Evolutionary conservation across 805 yeast species (phyloP).

Genomic region (Wickerhamiella allomyrinae): DNA sequence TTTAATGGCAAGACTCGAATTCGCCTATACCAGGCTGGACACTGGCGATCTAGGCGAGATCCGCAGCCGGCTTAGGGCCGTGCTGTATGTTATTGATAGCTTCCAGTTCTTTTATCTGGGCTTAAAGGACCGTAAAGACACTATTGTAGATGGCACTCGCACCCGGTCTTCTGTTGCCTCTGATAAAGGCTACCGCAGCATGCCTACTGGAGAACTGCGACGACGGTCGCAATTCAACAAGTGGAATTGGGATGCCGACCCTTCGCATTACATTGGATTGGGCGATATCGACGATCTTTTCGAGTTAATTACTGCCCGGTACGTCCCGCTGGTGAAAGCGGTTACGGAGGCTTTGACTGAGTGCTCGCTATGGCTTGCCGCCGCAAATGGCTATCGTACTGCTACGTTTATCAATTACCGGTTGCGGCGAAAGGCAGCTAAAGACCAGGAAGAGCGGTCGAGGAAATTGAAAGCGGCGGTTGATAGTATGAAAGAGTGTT

Average conservation of each 20-base stretch:
- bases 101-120: slow-evolving; percentile 17
- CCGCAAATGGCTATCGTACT: not conserved
- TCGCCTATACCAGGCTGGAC: slow-evolving; percentile 18
- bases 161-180: not conserved
- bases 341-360: not conserved
- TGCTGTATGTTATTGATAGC: slow-evolving; percentile 15
- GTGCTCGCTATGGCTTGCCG: not conserved
- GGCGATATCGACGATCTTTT: not conserved
- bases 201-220: not conserved
- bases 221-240: not conserved
- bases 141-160: not conserved
- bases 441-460: not conserved
- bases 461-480: not conserved
- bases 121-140: slow-evolving; percentile 4
- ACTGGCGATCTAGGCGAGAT: slow-evolving; percentile 19
- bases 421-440: not conserved
- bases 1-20: slow-evolving; percentile 13
- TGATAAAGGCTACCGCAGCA: not conserved
- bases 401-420: not conserved
- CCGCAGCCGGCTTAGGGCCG: slow-evolving; percentile 12
- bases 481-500: not conserved
- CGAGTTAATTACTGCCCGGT: not conserved
- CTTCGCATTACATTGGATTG: not conserved
- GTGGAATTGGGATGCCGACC: not conserved
- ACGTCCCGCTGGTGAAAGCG: not conserved